Conservation (phyloP, 192 early-diverging fungal species). For the Entrophospora sp. region DNA sequence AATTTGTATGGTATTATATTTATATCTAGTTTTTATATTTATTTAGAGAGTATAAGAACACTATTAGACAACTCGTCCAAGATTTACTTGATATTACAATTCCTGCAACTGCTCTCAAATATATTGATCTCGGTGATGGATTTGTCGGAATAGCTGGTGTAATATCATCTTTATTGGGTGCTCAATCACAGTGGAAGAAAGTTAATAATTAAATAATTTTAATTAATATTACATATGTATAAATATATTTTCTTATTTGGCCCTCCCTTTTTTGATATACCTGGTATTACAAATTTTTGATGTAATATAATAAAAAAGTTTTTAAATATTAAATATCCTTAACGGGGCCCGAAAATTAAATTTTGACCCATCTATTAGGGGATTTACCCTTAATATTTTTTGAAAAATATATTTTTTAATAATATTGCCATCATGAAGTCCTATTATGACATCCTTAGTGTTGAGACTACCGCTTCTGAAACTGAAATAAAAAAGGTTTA, state of each 20-base stretch:
- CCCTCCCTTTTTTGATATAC: no score
- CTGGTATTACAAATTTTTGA: no score
- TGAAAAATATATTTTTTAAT: no score
- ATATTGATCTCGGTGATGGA: slow-evolving; percentile 55
- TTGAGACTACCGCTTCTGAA: slow-evolving; percentile 33
- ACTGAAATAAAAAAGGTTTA: slow-evolving; percentile 40
- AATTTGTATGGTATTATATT: neutral
- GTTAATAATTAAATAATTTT: no score
- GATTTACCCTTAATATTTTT: no score
- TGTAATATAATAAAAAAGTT: no score
- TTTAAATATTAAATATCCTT: no score
- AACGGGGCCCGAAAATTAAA: no score
- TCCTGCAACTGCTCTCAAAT: slow-evolving; percentile 60
- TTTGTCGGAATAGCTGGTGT: slow-evolving; percentile 63
- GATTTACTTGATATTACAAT: slow-evolving; percentile 64
- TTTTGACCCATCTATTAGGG: no score
- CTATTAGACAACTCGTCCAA: slow-evolving; percentile 46
- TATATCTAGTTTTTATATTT: neutral
- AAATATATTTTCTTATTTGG: no score
- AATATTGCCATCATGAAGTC: no score
- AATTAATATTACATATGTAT: no score
- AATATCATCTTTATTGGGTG: slow-evolving; percentile 61
- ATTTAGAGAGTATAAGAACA: slow-evolving; percentile 46
- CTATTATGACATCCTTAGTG: slow-evolving; percentile 68
- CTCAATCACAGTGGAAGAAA: slow-evolving; percentile 45